Evolutionary conservation across 257 asterid species (phyloP), one percentile per base, ranked within the genome.

Genomic region (Forsythia viridissima): DNA sequence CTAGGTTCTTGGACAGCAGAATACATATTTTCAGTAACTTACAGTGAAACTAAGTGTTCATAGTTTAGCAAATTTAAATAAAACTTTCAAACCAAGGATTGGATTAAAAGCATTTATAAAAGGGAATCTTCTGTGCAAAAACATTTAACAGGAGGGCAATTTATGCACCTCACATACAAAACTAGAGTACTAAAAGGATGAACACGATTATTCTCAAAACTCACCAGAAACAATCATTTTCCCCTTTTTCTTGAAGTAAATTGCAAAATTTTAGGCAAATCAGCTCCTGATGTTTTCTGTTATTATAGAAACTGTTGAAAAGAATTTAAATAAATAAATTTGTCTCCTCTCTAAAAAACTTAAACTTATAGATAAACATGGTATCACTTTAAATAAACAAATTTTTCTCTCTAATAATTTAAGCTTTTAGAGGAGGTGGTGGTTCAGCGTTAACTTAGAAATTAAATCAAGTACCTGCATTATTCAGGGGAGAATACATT

Each of bases 401-500:
- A 15, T 51, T 11, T 51, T 15, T 18, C 16, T 15, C n/a, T 30
- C 20, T 51, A 51, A 30, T 63, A 43, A 40, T 41, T 70, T n/a
- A 10, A 70, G 36, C 34, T 37, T 39, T 11, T 38, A 38, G 51
- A 41, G 6, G 39, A 30, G 40, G 72, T 63, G 40, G 72, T 63
- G 71, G 71, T 73, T 74, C 63, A 76, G 20, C 21, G 48, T 78
- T 70, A 84, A 9, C 57, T 79, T 76, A 85, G 67, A 86, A 72
- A 82, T 84, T 87, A 77, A 82, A 86, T 44, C 80, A 67, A 79
- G 75, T 78, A 76, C 89, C 90, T 78, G 84, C 77, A 69, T 81
- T 80, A 65, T 73, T 88, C 91, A 40, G 90, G 87, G 30, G 93
- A 82, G 76, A 59, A 78, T 9, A 59, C 80, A 76, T 82, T 81